Evolutionary conservation across 1,139 yeast genomes (phyloP).

Genomic region (Suhomyces taliae): DNA sequence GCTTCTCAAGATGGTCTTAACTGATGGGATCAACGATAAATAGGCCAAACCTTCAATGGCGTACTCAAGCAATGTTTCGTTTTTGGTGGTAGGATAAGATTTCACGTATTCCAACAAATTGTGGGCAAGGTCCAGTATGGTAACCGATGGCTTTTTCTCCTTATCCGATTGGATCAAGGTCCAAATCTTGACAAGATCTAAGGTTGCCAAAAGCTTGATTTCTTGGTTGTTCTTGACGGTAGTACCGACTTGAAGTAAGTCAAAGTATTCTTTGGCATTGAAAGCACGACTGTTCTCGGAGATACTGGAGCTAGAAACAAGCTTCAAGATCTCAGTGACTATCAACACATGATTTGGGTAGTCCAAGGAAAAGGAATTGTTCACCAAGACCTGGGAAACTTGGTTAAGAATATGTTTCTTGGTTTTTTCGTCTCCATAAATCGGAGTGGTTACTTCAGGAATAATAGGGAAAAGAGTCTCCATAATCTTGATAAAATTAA

Average conservation of each 20-base stretch:
- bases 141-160: slow-evolving; percentile 9
- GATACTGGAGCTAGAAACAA: slow-evolving; percentile 37
- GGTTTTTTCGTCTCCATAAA: slow-evolving; percentile 22
- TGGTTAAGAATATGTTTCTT: slow-evolving; percentile 19
- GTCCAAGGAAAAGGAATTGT: slow-evolving; percentile 5
- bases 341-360: slow-evolving; percentile 14
- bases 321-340: slow-evolving; percentile 21
- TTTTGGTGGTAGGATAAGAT: neutral
- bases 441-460: slow-evolving; percentile 23
- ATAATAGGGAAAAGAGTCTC: slow-evolving; percentile 27
- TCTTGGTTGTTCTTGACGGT: slow-evolving; percentile 15
- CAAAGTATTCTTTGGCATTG: slow-evolving; percentile 31
- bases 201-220: slow-evolving; percentile 31
- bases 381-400: slow-evolving; percentile 9
- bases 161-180: slow-evolving; percentile 32
- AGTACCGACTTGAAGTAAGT: slow-evolving; percentile 26
- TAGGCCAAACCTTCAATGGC: slow-evolving; percentile 50
- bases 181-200: slow-evolving; percentile 47
- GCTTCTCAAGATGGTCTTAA: slow-evolving; percentile 32
- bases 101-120: slow-evolving; percentile 8
- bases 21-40: slow-evolving; percentile 36
- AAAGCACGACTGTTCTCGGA: slow-evolving; percentile 36
- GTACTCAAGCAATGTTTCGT: slow-evolving; percentile 18
- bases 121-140: slow-evolving; percentile 6
- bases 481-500: slow-evolving; percentile 23